Percentiles rank a stretch among this genome's conserved stretches.
phyloP scores from a whole-genome alignment of 192 early-diverging fungal genomes.

The Entophlyctis luteolus region DNA sequence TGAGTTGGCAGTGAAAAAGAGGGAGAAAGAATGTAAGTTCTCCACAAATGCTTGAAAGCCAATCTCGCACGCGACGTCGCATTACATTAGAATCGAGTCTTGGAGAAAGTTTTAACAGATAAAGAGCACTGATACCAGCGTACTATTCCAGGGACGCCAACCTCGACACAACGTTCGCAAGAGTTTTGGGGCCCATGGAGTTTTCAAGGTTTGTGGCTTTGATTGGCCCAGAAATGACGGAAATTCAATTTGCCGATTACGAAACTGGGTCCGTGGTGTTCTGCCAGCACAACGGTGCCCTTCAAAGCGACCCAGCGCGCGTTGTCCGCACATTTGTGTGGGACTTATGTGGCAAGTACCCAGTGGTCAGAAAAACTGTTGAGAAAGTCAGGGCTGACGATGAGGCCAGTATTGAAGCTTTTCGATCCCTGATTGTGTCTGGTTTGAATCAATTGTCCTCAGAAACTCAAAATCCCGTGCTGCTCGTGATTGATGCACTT shows the following conservation, averaged over 20 bases:
- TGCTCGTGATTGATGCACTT: slow-evolving; percentile 26
- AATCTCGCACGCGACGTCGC: too few species aligned
- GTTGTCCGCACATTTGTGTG: slow-evolving; percentile 14
- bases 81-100: too few species aligned
- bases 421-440: neutral
- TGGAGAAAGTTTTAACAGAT: too few species aligned
- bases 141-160: too few species aligned
- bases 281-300: slow-evolving; percentile 22
- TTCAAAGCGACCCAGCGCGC: neutral
- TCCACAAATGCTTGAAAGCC: too few species aligned
- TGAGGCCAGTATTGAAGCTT: neutral
- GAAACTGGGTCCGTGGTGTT: slow-evolving; percentile 23
- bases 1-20: too few species aligned
- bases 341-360: neutral
- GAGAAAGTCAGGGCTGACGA: slow-evolving; percentile 2
- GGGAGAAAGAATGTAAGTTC: too few species aligned
- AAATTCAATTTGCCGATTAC: neutral
- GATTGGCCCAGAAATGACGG: neutral
- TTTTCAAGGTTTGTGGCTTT: too few species aligned
- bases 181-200: too few species aligned
- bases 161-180: too few species aligned
- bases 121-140: too few species aligned
- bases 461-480: neutral
- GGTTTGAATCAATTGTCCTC: neutral
- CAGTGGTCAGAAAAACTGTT: neutral